Conservation (phyloP, 352 stramenopile genomes). For the Thraustochytrium striatum region DNA sequence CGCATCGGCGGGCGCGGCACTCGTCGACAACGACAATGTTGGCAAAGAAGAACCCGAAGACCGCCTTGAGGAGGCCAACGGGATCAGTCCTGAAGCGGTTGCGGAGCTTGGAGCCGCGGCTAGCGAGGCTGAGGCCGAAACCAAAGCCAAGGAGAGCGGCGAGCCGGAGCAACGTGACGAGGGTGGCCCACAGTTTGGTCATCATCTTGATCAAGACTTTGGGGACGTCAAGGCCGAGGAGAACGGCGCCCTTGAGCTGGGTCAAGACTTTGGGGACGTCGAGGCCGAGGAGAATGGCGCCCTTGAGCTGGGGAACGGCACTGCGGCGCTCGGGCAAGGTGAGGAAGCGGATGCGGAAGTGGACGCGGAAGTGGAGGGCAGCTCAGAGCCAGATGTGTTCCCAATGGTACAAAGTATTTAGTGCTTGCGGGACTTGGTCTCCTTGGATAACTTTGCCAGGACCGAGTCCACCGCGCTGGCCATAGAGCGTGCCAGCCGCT, state of each 20-base stretch:
- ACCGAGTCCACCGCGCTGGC: no score
- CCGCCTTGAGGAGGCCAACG: neutral
- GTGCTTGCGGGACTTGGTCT: no score
- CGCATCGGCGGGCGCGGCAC: no score
- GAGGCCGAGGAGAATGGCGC: neutral
- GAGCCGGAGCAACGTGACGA: neutral
- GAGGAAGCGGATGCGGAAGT: conserved; percentile 52
- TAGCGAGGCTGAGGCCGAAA: neutral
- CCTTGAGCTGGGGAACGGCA: neutral
- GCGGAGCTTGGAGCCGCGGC: neutral
- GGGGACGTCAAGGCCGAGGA: neutral
- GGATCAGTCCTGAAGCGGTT: neutral
- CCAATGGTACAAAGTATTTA: no score
- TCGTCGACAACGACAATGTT: no score
- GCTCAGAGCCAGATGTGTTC: no score
- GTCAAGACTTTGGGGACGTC: neutral
- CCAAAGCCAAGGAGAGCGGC: neutral
- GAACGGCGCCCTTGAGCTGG: neutral
- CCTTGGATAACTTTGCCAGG: no score
- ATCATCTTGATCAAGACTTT: neutral
- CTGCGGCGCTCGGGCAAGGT: conserved; percentile 65
- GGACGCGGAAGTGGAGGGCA: conserved; percentile 30
- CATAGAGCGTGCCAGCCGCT: no score
- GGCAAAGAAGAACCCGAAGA: neutral
- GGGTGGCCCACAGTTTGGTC: neutral